Conservation (phyloP, 2,329 filamentous ascomycete genomes). For the Chaetothyriales sp. region DNA sequence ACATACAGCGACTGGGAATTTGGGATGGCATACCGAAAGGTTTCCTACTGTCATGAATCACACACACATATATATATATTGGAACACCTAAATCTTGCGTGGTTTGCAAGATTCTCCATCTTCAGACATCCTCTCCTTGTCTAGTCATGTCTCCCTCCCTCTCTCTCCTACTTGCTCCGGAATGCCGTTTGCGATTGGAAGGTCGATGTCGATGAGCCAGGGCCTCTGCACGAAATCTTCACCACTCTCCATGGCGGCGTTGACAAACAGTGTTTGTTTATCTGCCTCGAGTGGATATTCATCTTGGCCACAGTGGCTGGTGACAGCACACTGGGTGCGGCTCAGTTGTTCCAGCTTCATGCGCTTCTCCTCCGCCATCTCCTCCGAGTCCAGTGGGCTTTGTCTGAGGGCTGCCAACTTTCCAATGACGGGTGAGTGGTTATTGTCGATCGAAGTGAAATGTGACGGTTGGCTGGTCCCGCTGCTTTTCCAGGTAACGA, state of each 20-base stretch:
- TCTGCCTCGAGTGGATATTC: constrained; percentile 23
- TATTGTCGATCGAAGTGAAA: constrained; percentile 33
- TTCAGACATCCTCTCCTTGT: too few species aligned
- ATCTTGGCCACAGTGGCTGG: constrained; percentile 29
- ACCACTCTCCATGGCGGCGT: constrained; percentile 40
- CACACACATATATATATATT: too few species aligned
- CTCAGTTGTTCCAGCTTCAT: constrained; percentile 4
- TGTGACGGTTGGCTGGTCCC: constrained; percentile 25
- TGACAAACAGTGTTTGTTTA: constrained; percentile 43
- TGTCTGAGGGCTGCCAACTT: constrained; percentile 19
- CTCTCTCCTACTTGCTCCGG: too few species aligned
- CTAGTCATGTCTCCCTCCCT: too few species aligned
- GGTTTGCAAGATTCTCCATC: too few species aligned
- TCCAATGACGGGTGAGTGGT: constrained; percentile 24
- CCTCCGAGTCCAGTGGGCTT: constrained; percentile 3
- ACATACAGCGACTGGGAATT: too few species aligned
- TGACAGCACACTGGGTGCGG: constrained; percentile 20
- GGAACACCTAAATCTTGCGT: too few species aligned
- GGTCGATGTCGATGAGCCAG: constrained; percentile 39
- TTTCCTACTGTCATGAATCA: too few species aligned
- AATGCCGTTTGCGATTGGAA: too few species aligned
- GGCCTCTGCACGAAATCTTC: constrained; percentile 32
- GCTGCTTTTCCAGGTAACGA: constrained; percentile 36
- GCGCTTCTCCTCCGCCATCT: constrained; percentile 1
- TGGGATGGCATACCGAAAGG: too few species aligned